Conservation (phyloP, 345 rosid species). For the Theobroma cacao region DNA sequence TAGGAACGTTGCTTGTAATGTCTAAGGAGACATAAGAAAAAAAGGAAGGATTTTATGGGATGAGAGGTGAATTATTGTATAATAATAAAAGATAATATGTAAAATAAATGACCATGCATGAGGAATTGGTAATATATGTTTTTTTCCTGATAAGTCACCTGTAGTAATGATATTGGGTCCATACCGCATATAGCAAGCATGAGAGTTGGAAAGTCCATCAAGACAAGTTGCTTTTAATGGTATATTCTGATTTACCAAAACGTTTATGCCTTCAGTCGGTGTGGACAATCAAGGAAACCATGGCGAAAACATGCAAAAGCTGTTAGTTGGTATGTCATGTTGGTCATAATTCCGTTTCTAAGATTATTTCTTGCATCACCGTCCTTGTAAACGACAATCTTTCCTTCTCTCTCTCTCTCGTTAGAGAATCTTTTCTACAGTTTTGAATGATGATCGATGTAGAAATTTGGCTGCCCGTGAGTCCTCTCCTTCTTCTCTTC, state of each 20-base stretch:
- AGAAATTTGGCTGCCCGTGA: constrained; percentile 13
- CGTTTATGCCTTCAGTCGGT: background rate
- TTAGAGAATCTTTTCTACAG: background rate
- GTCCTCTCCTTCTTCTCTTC: no score
- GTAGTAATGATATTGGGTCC: no score
- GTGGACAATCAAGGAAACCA: constrained; percentile 1
- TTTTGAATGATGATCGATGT: background rate
- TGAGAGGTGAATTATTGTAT: no score
- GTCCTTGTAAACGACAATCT: background rate
- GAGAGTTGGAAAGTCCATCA: background rate
- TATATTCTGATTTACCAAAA: background rate
- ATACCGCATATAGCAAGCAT: background rate
- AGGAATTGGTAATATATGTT: no score
- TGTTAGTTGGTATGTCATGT: constrained; percentile 16
- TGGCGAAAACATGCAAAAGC: background rate
- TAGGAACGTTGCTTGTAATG: no score
- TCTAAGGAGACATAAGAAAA: no score
- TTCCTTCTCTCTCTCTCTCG: background rate
- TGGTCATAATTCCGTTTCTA: constrained; percentile 1
- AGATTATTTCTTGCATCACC: constrained; percentile 20
- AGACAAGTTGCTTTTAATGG: background rate
- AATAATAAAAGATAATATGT: no score
- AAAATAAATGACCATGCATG: background rate
- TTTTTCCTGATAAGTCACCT: no score
- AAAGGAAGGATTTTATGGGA: no score